Conservation (phyloP, 2,329 filamentous ascomycete genomes). For the Amylocarpus encephaloides region DNA sequence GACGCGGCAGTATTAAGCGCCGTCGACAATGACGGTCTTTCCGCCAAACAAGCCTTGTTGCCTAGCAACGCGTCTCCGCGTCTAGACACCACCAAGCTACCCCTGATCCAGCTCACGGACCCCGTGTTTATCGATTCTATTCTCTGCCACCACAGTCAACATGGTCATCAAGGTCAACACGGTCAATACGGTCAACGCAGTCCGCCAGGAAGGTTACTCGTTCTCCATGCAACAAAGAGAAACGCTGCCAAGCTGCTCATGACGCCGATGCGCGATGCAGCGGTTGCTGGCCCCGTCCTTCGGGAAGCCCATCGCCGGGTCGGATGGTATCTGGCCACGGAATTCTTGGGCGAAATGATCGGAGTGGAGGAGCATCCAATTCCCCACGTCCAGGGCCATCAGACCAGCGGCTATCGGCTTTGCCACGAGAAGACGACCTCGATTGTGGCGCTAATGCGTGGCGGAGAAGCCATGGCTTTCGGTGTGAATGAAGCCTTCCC, state of each 20-base stretch:
- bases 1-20: conserved; percentile 38
- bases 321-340: conserved; percentile 48
- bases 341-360: conserved; percentile 41
- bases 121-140: conserved; percentile 15
- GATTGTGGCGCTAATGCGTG: conserved; percentile 57
- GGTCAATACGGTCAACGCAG: background rate
- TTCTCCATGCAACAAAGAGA: conserved; percentile 41
- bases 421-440: conserved; percentile 41
- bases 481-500: conserved; percentile 50
- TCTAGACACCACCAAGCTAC: conserved; percentile 39
- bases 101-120: conserved; percentile 28
- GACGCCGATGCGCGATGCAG: conserved; percentile 47
- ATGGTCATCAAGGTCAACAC: conserved; percentile 11
- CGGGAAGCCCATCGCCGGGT: conserved; percentile 42
- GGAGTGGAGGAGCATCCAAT: conserved; percentile 45
- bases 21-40: conserved; percentile 37
- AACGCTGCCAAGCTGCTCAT: conserved; percentile 44
- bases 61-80: conserved; percentile 36
- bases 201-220: too few species aligned
- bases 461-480: conserved; percentile 54
- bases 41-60: conserved; percentile 42
- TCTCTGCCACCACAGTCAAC: conserved; percentile 6
- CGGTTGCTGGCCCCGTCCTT: conserved; percentile 39
- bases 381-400: conserved; percentile 44
- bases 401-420: conserved; percentile 41